A percentile compares a stretch with the other conserved stretches of the same genome.
Evolutionary conservation across 139 green algal species (phyloP).

Genomic region (Ostreobium quekettii): DNA sequence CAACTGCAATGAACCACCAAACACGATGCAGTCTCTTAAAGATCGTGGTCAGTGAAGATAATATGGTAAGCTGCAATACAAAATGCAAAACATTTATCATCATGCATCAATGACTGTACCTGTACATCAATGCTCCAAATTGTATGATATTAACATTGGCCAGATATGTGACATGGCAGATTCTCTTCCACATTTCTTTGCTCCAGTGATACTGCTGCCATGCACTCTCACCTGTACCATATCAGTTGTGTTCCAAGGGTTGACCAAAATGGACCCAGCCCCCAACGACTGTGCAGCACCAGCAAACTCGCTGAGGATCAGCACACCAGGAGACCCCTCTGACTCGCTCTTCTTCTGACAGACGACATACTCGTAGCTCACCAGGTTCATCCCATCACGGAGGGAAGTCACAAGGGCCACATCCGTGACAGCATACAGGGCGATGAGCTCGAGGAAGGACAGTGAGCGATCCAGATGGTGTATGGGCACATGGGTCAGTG

Average conservation of each 20-base stretch:
- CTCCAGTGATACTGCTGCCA: background rate
- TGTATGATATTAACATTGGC: too few species aligned
- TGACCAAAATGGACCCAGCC: constrained; percentile 92
- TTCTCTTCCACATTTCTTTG: background rate
- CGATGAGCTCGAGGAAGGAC: constrained; percentile 89
- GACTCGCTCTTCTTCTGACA: constrained; percentile 69
- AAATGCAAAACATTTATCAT: too few species aligned
- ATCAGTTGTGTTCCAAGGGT: constrained; percentile 98
- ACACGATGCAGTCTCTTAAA: too few species aligned
- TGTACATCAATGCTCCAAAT: too few species aligned
- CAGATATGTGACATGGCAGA: background rate
- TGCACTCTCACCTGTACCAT: constrained; percentile 40
- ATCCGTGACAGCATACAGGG: constrained; percentile 89
- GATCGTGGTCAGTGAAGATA: too few species aligned
- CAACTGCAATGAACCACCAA: too few species aligned
- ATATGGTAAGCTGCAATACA: too few species aligned
- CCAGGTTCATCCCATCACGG: constrained; percentile 90
- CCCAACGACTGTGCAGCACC: constrained; percentile 76
- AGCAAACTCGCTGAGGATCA: constrained; percentile 97
- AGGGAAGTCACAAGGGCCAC: constrained; percentile 70
- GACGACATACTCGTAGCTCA: constrained; percentile 86
- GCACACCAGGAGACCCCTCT: constrained; percentile 63
- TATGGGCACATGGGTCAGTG: constrained; percentile 94
- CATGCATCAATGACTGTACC: too few species aligned
- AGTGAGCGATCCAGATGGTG: constrained; percentile 92